Conservation (phyloP, 805 yeast genomes). For the Wickerhamiella domercqiae region DNA sequence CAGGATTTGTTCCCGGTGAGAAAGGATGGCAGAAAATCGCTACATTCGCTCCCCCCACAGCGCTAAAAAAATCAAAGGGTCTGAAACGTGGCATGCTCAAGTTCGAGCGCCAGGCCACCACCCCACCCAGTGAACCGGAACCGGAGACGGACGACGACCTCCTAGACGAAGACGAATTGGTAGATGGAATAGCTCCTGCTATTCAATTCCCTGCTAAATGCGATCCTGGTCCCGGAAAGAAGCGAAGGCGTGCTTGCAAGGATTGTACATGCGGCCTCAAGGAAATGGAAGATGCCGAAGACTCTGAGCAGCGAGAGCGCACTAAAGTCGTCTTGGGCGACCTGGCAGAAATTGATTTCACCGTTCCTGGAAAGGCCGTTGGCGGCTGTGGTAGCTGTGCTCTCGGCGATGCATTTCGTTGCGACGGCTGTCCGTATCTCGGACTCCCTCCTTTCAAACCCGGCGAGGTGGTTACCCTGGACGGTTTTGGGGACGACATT, state of each 20-base stretch:
- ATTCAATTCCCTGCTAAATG: slow-evolving; percentile 47
- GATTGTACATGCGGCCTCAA: slow-evolving; percentile 96
- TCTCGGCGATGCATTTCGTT: slow-evolving; percentile 93
- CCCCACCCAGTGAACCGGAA: slow-evolving; percentile 27
- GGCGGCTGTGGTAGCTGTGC: slow-evolving; percentile 98
- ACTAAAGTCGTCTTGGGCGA: slow-evolving; percentile 49
- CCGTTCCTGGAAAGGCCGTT: slow-evolving; percentile 80
- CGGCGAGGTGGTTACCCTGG: slow-evolving; percentile 75
- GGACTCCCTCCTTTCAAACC: slow-evolving; percentile 98
- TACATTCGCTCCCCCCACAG: slow-evolving; percentile 1
- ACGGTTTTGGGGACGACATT: slow-evolving; percentile 24
- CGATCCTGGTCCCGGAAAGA: slow-evolving; percentile 32
- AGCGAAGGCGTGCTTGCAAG: slow-evolving; percentile 87
- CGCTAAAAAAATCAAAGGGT: slow-evolving; percentile 2
- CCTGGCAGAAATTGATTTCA: slow-evolving; percentile 81
- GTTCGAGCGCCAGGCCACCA: slow-evolving; percentile 26
- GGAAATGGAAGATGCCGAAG: slow-evolving; percentile 51
- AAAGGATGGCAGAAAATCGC: slow-evolving; percentile 14
- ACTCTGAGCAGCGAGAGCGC: slow-evolving; percentile 32
- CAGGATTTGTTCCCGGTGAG: slow-evolving; percentile 20
- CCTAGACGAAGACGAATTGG: slow-evolving; percentile 43
- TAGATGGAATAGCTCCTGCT: slow-evolving; percentile 27
- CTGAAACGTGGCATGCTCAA: slow-evolving; percentile 9
- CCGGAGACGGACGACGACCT: slow-evolving; percentile 34
- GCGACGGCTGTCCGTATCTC: slow-evolving; percentile 94